A percentile compares a stretch with the other conserved stretches of the same genome.
Conservation (phyloP, 2,329 filamentous ascomycete genomes). For the Neofusicoccum laricinum region DNA sequence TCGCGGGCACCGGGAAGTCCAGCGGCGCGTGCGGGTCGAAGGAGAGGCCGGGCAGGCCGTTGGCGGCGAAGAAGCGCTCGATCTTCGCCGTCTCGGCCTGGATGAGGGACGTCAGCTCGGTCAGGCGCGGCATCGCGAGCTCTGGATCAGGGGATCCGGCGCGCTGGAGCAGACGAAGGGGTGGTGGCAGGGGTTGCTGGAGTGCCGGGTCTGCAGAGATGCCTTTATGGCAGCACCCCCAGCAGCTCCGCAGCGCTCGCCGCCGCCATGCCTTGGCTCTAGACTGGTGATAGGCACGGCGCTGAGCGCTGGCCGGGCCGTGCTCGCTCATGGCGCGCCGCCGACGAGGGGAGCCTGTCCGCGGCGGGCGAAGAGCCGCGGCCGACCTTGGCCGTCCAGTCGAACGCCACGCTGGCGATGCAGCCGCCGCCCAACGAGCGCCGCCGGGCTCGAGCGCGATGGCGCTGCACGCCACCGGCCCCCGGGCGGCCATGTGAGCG, state of each 20-base stretch:
- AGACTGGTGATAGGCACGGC: background rate
- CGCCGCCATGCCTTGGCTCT: background rate
- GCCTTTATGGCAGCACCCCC: constrained; percentile 8
- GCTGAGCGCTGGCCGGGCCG: background rate
- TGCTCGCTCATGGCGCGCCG: background rate
- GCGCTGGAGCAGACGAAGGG: background rate
- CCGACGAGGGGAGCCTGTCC: background rate
- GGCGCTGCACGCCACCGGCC: background rate
- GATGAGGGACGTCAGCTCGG: constrained; percentile 19
- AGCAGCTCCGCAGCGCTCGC: background rate
- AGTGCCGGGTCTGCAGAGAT: constrained; percentile 5
- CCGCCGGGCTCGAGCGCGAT: background rate
- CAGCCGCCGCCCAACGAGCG: background rate
- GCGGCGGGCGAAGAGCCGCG: background rate
- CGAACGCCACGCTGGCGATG: background rate
- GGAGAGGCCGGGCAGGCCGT: constrained; percentile 19
- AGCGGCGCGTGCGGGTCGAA: constrained; percentile 19
- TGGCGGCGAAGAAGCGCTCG: constrained; percentile 17
- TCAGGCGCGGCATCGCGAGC: constrained; percentile 13
- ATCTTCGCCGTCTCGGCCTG: constrained; percentile 20
- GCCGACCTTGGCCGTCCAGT: background rate
- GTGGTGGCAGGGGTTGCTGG: background rate
- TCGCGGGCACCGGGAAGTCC: constrained; percentile 20
- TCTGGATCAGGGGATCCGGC: background rate
- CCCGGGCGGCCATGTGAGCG: background rate